phyloP scores from a whole-genome alignment of 352 stramenopile species.

The Blastocystis sp. region DNA sequence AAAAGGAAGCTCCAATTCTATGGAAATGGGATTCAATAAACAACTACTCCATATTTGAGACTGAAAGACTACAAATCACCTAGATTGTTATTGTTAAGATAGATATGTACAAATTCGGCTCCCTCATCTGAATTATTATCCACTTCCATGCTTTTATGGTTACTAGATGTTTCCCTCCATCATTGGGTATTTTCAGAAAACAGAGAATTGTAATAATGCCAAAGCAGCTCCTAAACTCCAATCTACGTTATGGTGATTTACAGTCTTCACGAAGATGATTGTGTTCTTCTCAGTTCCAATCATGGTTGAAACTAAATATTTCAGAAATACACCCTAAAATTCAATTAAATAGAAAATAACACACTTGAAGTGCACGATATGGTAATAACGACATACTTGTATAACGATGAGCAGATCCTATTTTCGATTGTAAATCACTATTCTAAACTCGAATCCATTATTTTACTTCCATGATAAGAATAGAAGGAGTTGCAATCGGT shows the following conservation, averaged over 20 bases:
- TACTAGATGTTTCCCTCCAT: slow-evolving; percentile 5
- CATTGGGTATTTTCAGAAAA: not conserved
- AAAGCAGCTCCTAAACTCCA: slow-evolving; percentile 53
- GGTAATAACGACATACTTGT: not conserved
- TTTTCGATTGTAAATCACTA: not conserved
- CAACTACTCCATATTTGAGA: not conserved
- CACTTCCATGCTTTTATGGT: not conserved
- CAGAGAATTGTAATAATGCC: not conserved
- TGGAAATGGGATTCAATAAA: too few species aligned
- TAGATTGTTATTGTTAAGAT: not conserved
- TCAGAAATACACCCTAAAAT: not conserved
- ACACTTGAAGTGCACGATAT: slow-evolving; percentile 2
- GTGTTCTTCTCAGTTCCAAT: not conserved
- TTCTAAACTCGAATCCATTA: not conserved
- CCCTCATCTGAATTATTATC: not conserved
- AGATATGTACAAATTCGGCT: not conserved
- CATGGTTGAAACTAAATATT: not conserved
- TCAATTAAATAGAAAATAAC: not conserved
- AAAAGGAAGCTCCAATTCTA: slow-evolving; percentile 35
- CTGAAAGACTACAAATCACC: slow-evolving; percentile 22
- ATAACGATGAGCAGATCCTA: not conserved
- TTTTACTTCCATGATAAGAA: not conserved
- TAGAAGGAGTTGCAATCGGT: not conserved
- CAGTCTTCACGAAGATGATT: slow-evolving; percentile 30
- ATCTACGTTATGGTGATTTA: slow-evolving; percentile 34